Base-by-base conservation (phyloP, 257 asterid genomes). In the Solanum paucissectum region DNA sequence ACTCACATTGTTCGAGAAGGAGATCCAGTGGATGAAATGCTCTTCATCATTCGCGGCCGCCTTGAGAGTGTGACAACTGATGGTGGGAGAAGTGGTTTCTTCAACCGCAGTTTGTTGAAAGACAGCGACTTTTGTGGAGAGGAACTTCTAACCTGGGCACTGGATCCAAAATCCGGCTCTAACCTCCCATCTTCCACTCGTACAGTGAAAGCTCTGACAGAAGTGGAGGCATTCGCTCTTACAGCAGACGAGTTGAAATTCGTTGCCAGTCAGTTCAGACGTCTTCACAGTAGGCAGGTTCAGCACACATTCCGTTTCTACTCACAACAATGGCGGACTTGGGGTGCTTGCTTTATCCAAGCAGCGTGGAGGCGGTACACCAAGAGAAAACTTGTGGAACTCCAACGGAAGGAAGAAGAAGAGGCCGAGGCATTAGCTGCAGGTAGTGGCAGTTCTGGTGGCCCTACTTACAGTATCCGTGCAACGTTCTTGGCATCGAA, bases 251-350 rank as follows among this genome's bases (percentile, higher is more conserved):
- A 97, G 87, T 44, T 97, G 75, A 97, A 97, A 89, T 97, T 97
- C 10, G 99, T 97, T 0, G 99, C 99, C 60, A 91, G 98, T 85
- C 99, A 97, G 90, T 96, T 97, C 92, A 92, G 99, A 87, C 92
- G 99, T 87, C 98, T 97, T 49, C 99, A 97, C 96, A 96, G 99
- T 86, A 71, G 98, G 87, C 99, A 97, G 87, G 99, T 97, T n/a
- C 99, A 97, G 71, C 99, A 97, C 93, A 97, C 99, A 0, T 97
- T 97, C 93, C 98, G 99, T 3, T 97, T 97, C 92, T 97, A 97
- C 93, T 97, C 99, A 1, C 99, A 95, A 86, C 99, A 97, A 84
- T 97, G 99, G 99, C 91, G 99, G 81, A 97, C 99, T 2, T 97
- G 99, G 99, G 99, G 98, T 3, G 99, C 99, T 23, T 94, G 98